Base-by-base conservation (phyloP, 2,329 filamentous ascomycete genomes). In the Macrophomina pseudophaseolina region DNA sequence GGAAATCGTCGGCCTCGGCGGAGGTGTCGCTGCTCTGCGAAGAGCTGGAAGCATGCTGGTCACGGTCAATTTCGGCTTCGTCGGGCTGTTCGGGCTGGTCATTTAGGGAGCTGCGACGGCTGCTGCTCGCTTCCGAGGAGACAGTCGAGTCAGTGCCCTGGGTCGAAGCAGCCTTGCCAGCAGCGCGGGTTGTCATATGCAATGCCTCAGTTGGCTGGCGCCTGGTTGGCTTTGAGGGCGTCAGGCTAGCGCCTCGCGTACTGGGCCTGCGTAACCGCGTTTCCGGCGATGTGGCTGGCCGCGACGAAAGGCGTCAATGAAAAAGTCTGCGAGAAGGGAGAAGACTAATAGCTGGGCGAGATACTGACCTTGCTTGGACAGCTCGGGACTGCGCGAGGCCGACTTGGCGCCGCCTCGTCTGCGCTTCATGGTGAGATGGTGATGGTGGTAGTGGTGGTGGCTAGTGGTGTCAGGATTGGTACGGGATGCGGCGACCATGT, bases 121-220 rank as follows among this genome's bases (percentile, higher is more conserved):
- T 80, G 71, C 71, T 74, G 70, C 74, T 75, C 56, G 74, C 72
- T 70, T 72, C 72, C 67, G 77, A 79, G 54, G 73, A 69, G 30
- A 73, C 75, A 30, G 65, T 51, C 46, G 71, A 70, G 46, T 77
- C 71, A 69, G 73, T 77, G 63, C 72, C 74, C 66, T 74, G 73
- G 67, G 74, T 75, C 62, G 77, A 79, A 62, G 74, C 75, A 68
- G 74, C 75, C 69, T 76, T 78, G 72, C 76, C 75, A 74, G 78
- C 77, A 71, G 76, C 76, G 66, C 82, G 78, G 60, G 81, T 83
- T 66, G 79, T 83, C 82, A 84, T 84, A 74, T 82, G 81, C 72
- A 82, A 75, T 64, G 81, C 80, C 74, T 79, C 77, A 68, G 81
- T 80, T 69, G 81, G 81, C 74, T 80, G 78, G 69, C 82, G 80